A percentile compares a stretch with the other conserved stretches of the same genome.
phyloP scores from a whole-genome alignment of 116 monocot genomes.

The Dioscorea cayenensis region DNA sequence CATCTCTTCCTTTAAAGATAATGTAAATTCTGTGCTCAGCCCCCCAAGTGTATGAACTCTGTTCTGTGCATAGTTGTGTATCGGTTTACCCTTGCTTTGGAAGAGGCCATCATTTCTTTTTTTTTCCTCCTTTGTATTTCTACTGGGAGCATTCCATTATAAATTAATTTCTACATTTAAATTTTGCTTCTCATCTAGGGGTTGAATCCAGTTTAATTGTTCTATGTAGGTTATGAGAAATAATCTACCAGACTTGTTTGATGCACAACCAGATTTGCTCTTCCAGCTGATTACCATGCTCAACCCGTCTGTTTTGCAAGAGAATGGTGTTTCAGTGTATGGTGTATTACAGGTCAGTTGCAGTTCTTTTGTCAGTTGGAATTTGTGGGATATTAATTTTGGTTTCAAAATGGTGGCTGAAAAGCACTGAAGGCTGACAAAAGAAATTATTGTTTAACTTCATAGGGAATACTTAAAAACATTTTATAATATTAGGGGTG shows the following conservation, averaged over 20 bases:
- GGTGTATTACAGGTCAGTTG: slow-evolving; percentile 61
- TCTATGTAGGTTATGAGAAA: slow-evolving; percentile 64
- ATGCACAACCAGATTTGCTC: slow-evolving; percentile 80
- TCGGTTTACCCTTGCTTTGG: too few species aligned
- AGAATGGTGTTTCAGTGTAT: slow-evolving; percentile 76
- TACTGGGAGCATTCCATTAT: background rate
- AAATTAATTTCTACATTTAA: background rate
- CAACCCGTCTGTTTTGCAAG: slow-evolving; percentile 69
- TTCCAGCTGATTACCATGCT: slow-evolving; percentile 96
- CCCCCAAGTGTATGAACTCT: too few species aligned
- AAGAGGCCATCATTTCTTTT: too few species aligned
- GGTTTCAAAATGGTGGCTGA: too few species aligned
- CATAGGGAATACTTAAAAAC: too few species aligned
- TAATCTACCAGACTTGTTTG: slow-evolving; percentile 79
- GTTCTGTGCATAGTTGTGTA: too few species aligned
- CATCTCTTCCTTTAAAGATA: too few species aligned
- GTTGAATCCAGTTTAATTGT: background rate
- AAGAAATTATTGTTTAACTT: too few species aligned
- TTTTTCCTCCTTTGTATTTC: background rate
- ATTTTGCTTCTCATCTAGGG: background rate
- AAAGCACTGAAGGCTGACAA: too few species aligned
- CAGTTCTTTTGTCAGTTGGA: background rate
- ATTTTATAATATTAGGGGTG: too few species aligned
- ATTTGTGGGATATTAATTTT: too few species aligned
- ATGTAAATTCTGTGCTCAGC: too few species aligned